Evolutionary conservation across 192 early-diverging fungal species (phyloP), one percentile per base, ranked within the genome.

Genomic region (Backusella circina): DNA sequence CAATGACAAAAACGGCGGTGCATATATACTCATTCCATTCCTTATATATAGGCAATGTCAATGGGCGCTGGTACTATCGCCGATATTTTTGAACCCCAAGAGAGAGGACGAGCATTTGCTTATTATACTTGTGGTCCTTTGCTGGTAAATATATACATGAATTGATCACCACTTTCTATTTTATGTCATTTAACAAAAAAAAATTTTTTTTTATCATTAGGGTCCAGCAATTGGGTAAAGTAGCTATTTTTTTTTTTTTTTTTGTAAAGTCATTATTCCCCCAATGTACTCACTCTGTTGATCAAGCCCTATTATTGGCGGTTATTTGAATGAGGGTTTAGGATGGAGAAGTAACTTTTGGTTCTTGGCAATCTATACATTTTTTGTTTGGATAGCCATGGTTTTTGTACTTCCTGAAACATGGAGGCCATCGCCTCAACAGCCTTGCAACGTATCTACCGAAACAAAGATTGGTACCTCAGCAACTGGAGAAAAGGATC

Each of bases 331-430:
- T 28, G 32, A 80, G 71, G 78, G 70, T 2, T 61, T 79, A n/a
- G 82, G 82, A 8, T 83, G 78, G 78, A 79, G 82, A 41, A 77
- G 75, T 35, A 77, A 57, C 23, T 80, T 83, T 64, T 83, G 70
- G 51, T 80, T 80, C 54, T 36, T 83, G 30, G 35, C 78, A 10
- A 77, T 79, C 0, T 77, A 77, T 38, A 33, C 36, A 5, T 74
- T 77, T 37, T 41, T 26, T 31, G 15, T 76, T 28, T 77, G 66
- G 35, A 13, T 76, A 5, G 67, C 66, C 10, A 68, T 83, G 15
- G 30, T 83, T 37, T 79, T 83, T 26, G 76, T 54, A 26, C 50
- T 83, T 21, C 81, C 81, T 12, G 82, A 83, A 54, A 83, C 82
- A 33, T 79, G 70, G 71, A 65, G 81, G n/a, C 54, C 54, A 26